Percentiles rank a stretch among this genome's conserved stretches.
Conservation (phyloP, 768 basidiomycete species). For the Lactarius sp. region DNA sequence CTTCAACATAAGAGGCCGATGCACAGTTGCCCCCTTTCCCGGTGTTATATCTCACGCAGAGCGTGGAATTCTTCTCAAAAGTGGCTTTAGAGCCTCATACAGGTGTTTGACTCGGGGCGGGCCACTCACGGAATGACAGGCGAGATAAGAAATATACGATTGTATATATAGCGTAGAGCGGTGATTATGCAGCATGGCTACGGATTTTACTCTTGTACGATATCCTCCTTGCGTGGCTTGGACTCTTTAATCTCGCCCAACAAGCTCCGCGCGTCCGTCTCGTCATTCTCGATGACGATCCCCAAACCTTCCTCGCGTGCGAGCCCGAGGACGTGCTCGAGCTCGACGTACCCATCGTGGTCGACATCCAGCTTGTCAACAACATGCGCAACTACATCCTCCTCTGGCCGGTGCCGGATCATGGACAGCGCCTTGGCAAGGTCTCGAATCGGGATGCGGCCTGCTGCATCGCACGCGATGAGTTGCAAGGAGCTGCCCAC, state of each 20-base stretch:
- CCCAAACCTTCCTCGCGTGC: slow-evolving; percentile 85
- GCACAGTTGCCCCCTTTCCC: background rate
- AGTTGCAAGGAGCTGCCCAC: slow-evolving; percentile 82
- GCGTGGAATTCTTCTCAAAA: slow-evolving; percentile 1
- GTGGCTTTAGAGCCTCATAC: background rate
- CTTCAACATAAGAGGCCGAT: background rate
- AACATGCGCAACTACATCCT: slow-evolving; percentile 80
- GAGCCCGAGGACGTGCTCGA: slow-evolving; percentile 89
- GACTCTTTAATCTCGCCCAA: slow-evolving; percentile 71
- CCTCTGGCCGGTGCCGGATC: slow-evolving; percentile 90
- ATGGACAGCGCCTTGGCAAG: slow-evolving; percentile 86
- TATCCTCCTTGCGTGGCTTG: slow-evolving; percentile 92
- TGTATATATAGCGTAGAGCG: slow-evolving; percentile 9
- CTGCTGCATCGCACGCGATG: slow-evolving; percentile 81
- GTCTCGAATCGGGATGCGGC: slow-evolving; percentile 84
- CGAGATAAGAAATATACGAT: background rate
- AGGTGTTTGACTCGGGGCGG: background rate
- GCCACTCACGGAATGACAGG: background rate
- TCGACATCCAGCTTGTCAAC: slow-evolving; percentile 94
- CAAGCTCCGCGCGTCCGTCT: slow-evolving; percentile 75
- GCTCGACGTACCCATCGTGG: slow-evolving; percentile 90
- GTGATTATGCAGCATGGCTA: slow-evolving; percentile 17
- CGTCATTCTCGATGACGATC: slow-evolving; percentile 76
- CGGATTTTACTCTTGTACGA: slow-evolving; percentile 58
- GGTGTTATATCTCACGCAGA: slow-evolving; percentile 2